phyloP scores from a whole-genome alignment of 164 flowering plant genomes.

The Paratinospora sagittata region DNA sequence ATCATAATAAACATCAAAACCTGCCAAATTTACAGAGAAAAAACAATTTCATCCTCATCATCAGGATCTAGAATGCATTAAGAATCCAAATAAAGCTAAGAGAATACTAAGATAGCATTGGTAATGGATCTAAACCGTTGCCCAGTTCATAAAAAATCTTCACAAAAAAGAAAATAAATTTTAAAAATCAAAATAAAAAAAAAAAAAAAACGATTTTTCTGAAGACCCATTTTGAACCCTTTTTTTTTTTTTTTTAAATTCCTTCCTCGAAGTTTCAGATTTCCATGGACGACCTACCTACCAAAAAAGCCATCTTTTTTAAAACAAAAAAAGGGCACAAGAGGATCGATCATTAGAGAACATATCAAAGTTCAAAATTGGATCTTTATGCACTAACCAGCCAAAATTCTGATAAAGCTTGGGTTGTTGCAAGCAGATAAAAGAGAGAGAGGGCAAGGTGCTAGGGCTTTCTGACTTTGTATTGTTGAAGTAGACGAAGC shows the following conservation, averaged over 20 bases:
- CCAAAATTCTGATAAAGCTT: background rate
- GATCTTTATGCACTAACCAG: too few species aligned
- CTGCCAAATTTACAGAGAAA: background rate
- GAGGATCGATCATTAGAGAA: background rate
- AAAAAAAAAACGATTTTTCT: background rate
- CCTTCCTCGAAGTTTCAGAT: too few species aligned
- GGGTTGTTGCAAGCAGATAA: background rate
- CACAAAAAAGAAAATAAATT: background rate
- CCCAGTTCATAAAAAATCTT: background rate
- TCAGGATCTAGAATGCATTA: background rate
- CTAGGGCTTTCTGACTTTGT: slow-evolving; percentile 2
- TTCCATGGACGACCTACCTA: too few species aligned
- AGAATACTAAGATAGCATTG: background rate
- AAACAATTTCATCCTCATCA: background rate
- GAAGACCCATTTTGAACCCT: background rate
- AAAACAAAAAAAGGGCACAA: background rate
- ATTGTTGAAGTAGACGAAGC: background rate
- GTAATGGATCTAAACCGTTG: background rate
- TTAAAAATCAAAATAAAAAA: background rate
- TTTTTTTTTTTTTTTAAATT: too few species aligned
- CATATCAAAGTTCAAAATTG: background rate
- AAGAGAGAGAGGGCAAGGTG: background rate
- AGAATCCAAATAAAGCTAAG: background rate
- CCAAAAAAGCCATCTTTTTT: too few species aligned
- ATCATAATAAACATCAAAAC: background rate